Evolutionary conservation across 2,329 filamentous ascomycete genomes (phyloP).

Genomic region (Aspergillus nomiae): DNA sequence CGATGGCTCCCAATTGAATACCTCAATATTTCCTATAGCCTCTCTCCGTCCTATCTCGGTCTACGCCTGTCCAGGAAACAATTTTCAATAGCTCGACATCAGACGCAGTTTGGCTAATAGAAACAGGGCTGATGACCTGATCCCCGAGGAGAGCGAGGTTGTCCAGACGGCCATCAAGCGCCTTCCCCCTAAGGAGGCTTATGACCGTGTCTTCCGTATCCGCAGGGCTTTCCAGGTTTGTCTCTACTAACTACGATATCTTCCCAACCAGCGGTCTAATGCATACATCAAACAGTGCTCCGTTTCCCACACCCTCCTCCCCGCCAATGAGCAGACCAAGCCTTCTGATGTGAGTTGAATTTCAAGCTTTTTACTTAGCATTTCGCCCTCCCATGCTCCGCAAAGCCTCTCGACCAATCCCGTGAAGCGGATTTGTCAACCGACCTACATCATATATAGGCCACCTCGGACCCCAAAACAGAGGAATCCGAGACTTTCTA

Average conservation of each 20-base stretch:
- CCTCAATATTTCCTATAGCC: background rate
- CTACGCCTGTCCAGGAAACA: slow-evolving; percentile 15
- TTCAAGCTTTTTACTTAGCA: slow-evolving; percentile 11
- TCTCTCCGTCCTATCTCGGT: slow-evolving; percentile 1
- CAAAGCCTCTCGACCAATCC: slow-evolving; percentile 37
- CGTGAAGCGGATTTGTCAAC: slow-evolving; percentile 40
- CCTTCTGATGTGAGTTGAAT: slow-evolving; percentile 60
- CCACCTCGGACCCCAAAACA: background rate
- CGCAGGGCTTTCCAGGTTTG: slow-evolving; percentile 88
- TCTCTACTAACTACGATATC: background rate
- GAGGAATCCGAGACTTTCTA: background rate
- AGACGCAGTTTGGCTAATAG: slow-evolving; percentile 13
- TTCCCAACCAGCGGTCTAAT: slow-evolving; percentile 23
- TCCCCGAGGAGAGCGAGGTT: slow-evolving; percentile 85
- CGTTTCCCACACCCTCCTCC: slow-evolving; percentile 65
- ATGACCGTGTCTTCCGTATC: slow-evolving; percentile 97
- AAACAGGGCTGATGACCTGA: slow-evolving; percentile 85
- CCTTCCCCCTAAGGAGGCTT: slow-evolving; percentile 83
- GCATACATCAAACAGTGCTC: slow-evolving; percentile 57
- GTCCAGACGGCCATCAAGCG: slow-evolving; percentile 89
- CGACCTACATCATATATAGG: slow-evolving; percentile 6
- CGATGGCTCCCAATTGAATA: slow-evolving; percentile 2
- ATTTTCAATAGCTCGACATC: slow-evolving; percentile 9
- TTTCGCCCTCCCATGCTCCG: slow-evolving; percentile 26
- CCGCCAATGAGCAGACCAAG: slow-evolving; percentile 68